Base-by-base conservation (phyloP, 345 rosid genomes). In the Citrus unshiu region DNA sequence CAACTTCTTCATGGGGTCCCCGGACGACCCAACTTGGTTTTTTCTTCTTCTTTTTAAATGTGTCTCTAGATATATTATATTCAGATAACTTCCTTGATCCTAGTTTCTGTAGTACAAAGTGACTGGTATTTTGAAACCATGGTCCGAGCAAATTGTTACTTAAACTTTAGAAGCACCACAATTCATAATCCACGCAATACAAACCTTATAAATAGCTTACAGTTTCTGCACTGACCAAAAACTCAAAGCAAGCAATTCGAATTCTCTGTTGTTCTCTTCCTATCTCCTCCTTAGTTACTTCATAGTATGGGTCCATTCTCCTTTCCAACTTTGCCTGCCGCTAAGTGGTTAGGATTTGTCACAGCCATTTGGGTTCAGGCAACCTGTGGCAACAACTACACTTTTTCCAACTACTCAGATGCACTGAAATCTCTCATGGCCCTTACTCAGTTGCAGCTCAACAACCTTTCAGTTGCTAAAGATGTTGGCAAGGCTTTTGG, bases 401-500 rank as follows among this genome's bases (percentile, higher is more conserved):
- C 97, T 1, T 95, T 95, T 84, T 90, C 98, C 4, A 93, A 93
- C 78, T 93, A 95, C 84, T 93, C 99, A 1, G 93, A 89, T 14
- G 93, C 97, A 63, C 85, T 95, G 54, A 95, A 95, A 70, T 80
- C 95, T 29, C 91, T 93, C n/a, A 95, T 95, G 99, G 86, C 77
- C 77, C 90, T 93, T 58, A 93, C 93, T 29, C 99, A 93, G 69
- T 89, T 92, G 54, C 75, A 95, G 58, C 98, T 95, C 61, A 95
- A 95, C 88, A 87, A 86, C 74, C 82, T 93, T 21, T 95, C 98
- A 0, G 98, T 92, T 0, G 98, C 98, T 54, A 95, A 95, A 86
- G 99, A 93, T 43, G 89, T 92, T 2, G 99, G 99, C 6, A 95
- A 95, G 79, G 99, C 99, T 19, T 95, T 95, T 9, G 99, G 99